A percentile compares a stretch with the other conserved stretches of the same genome.
These are phyloP conservation scores for Pharnaceum exiguum DNA, from an alignment of 148 eudicot species.

Conservation along the genomic window DNA sequence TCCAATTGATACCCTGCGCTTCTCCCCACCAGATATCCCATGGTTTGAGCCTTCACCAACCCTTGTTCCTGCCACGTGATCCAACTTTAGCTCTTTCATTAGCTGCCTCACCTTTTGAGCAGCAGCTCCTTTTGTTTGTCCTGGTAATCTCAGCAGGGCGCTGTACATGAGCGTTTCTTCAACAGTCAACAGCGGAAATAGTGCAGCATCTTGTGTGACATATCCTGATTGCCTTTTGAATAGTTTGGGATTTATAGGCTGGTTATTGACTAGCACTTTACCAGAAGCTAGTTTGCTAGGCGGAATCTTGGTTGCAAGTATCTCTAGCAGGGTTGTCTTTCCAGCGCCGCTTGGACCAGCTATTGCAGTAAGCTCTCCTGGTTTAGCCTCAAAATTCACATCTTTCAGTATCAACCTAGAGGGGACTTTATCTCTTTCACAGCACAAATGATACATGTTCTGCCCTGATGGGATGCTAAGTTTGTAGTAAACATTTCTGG, in stretches of 20 bases:
- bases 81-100: conserved; percentile 66
- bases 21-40: conserved; percentile 94
- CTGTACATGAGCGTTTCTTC: conserved; percentile 88
- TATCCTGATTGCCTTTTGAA: conserved; percentile 64
- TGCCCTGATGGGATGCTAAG: conserved; percentile 18
- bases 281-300: conserved; percentile 40
- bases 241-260: conserved; percentile 29
- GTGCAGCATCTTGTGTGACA: conserved; percentile 78
- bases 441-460: conserved; percentile 21
- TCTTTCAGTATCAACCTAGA: conserved; percentile 48
- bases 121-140: conserved; percentile 35
- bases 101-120: conserved; percentile 40
- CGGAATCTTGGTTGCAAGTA: conserved; percentile 55
- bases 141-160: conserved; percentile 60
- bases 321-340: conserved; percentile 76
- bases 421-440: conserved; percentile 12
- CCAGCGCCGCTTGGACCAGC: conserved; percentile 99
- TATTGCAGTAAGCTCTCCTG: conserved; percentile 82
- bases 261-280: conserved; percentile 45
- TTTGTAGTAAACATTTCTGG: conserved; percentile 44
- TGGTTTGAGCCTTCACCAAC: conserved; percentile 56
- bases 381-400: conserved; percentile 67
- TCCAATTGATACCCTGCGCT: conserved; percentile 80
- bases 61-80: conserved; percentile 45
- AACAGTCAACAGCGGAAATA: conserved; percentile 82